phyloP scores from a whole-genome alignment of 2,329 filamentous ascomycete species.

The Pestalotiopsis sp. region DNA sequence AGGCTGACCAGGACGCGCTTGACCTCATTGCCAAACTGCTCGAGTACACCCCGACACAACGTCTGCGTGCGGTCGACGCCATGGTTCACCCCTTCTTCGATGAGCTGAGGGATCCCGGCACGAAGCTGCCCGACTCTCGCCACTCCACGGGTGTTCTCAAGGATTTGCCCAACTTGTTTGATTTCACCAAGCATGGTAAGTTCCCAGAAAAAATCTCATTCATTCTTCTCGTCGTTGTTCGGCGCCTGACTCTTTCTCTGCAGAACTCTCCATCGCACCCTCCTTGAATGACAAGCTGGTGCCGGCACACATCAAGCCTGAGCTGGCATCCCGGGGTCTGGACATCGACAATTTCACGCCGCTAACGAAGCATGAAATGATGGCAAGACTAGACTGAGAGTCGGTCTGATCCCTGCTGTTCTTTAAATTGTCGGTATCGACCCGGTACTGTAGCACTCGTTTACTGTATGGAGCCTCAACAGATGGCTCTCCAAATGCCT shows the following conservation, averaged over 20 bases:
- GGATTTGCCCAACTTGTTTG: constrained; percentile 85
- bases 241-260: background rate
- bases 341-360: constrained; percentile 94
- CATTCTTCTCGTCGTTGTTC: background rate
- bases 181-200: constrained; percentile 92
- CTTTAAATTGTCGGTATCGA: constrained; percentile 32
- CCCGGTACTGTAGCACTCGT: constrained; percentile 28
- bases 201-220: background rate
- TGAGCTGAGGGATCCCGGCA: constrained; percentile 88
- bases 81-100: constrained; percentile 99
- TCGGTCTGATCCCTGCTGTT: constrained; percentile 26
- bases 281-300: constrained; percentile 86
- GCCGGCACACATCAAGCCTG: constrained; percentile 75
- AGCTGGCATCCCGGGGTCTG: constrained; percentile 74
- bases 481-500: constrained; percentile 23
- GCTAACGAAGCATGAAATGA: constrained; percentile 92
- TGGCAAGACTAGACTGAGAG: constrained; percentile 90
- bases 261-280: constrained; percentile 95
- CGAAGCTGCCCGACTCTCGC: constrained; percentile 89
- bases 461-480: constrained; percentile 27
- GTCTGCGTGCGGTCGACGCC: constrained; percentile 87
- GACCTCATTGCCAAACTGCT: constrained; percentile 91
- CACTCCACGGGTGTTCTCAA: constrained; percentile 78
- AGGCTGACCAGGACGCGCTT: constrained; percentile 89
- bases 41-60: constrained; percentile 96